phyloP scores from a whole-genome alignment of 441 rosid species.

The Mallotus japonicus region DNA sequence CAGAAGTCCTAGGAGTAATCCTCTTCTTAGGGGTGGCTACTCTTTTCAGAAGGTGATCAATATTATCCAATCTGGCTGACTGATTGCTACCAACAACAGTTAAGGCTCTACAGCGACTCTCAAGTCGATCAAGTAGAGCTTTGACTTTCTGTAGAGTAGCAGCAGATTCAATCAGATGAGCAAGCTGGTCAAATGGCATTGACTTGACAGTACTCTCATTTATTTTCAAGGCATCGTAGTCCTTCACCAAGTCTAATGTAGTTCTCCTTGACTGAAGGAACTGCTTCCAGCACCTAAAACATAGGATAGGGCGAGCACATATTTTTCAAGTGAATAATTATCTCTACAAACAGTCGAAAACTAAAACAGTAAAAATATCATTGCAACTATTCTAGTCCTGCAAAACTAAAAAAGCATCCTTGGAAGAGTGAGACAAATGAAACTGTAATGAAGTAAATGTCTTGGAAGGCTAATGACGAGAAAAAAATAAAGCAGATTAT shows the following conservation, averaged over 20 bases:
- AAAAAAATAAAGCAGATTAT: not conserved
- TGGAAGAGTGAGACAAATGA: not conserved
- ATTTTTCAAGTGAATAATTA: not conserved
- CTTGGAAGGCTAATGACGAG: not conserved
- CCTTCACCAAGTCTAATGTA: slow-evolving; percentile 68
- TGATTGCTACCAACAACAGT: slow-evolving; percentile 27
- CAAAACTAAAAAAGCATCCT: not conserved
- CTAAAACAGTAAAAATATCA: too few species aligned
- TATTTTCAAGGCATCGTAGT: slow-evolving; percentile 60
- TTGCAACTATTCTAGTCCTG: not conserved
- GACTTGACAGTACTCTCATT: slow-evolving; percentile 44
- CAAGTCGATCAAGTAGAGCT: slow-evolving; percentile 72
- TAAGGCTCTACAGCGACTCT: slow-evolving; percentile 51
- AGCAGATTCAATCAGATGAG: slow-evolving; percentile 63
- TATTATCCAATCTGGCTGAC: slow-evolving; percentile 50
- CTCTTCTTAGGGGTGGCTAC: slow-evolving; percentile 73
- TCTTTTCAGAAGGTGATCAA: slow-evolving; percentile 84
- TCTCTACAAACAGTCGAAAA: not conserved
- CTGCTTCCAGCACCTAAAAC: slow-evolving; percentile 78
- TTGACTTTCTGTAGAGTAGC: slow-evolving; percentile 58
- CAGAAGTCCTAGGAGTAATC: slow-evolving; percentile 37
- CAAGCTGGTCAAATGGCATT: slow-evolving; percentile 87
- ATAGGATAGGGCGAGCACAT: not conserved
- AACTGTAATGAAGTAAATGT: not conserved
- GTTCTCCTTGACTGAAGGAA: slow-evolving; percentile 66